Conservation (phyloP, 2,329 filamentous ascomycete species). For the Plenodomus tracheiphilus region DNA sequence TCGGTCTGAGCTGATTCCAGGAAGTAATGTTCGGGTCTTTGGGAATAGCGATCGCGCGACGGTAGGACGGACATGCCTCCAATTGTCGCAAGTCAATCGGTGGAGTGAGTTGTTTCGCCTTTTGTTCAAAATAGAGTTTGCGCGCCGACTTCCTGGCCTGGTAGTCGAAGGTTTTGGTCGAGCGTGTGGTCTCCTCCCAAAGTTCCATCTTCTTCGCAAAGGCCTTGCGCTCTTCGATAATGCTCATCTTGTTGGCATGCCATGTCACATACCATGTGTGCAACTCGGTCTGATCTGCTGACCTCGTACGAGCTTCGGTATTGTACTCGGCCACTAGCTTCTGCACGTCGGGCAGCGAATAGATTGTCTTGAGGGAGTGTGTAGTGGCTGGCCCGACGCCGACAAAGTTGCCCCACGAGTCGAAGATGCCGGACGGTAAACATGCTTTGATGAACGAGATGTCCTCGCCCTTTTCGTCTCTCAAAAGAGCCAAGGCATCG, state of each 20-base stretch:
- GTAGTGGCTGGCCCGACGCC: slow-evolving; percentile 40
- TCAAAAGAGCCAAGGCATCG: slow-evolving; percentile 32
- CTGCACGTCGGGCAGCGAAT: slow-evolving; percentile 34
- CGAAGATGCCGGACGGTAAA: slow-evolving; percentile 40
- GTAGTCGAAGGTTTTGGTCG: slow-evolving; percentile 33
- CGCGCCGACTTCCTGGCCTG: slow-evolving; percentile 38
- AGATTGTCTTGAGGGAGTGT: slow-evolving; percentile 39
- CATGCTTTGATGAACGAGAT: slow-evolving; percentile 32
- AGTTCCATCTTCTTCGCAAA: slow-evolving; percentile 44
- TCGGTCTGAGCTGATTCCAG: slow-evolving; percentile 42
- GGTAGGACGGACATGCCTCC: slow-evolving; percentile 45
- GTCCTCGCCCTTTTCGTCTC: slow-evolving; percentile 31
- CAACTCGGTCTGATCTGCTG: slow-evolving; percentile 22
- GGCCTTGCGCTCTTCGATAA: slow-evolving; percentile 34
- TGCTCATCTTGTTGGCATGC: slow-evolving; percentile 25
- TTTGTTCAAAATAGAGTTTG: slow-evolving; percentile 42
- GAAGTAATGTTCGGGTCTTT: slow-evolving; percentile 43
- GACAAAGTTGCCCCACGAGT: slow-evolving; percentile 46
- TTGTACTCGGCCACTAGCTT: slow-evolving; percentile 31
- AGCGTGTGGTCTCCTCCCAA: slow-evolving; percentile 41
- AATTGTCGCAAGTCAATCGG: slow-evolving; percentile 42
- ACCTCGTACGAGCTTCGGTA: slow-evolving; percentile 17
- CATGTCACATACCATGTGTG: slow-evolving; percentile 26
- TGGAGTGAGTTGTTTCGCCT: slow-evolving; percentile 41
- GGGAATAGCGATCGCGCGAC: slow-evolving; percentile 44